A percentile compares a stretch with the other conserved stretches of the same genome.
Conservation (phyloP, 2,329 filamentous ascomycete genomes). For the Paecilomyces sp. region DNA sequence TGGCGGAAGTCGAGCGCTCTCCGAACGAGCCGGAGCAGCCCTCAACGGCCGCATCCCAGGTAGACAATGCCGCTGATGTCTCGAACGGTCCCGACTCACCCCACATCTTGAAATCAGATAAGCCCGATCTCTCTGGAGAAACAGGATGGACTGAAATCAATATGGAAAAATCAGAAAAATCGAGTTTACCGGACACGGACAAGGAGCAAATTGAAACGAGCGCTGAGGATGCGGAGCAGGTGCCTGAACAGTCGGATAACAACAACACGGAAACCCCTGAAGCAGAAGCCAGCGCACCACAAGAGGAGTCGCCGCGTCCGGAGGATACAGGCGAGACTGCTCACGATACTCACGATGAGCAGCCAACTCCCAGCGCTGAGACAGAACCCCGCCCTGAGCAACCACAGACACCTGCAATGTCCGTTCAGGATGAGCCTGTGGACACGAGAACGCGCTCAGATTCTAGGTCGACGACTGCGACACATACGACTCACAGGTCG, state of each 20-base stretch:
- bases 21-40: slow-evolving; percentile 21
- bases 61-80: slow-evolving; percentile 20
- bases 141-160: slow-evolving; percentile 22
- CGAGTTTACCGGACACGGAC: slow-evolving; percentile 3
- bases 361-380: slow-evolving; percentile 2
- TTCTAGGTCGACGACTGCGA: slow-evolving; percentile 53
- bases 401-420: slow-evolving; percentile 10
- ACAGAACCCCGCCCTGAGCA: slow-evolving; percentile 5
- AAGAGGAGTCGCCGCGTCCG: slow-evolving; percentile 8
- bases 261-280: slow-evolving; percentile 16
- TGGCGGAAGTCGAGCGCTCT: slow-evolving; percentile 34
- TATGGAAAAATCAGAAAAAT: slow-evolving; percentile 10
- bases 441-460: slow-evolving; percentile 47
- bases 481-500: slow-evolving; percentile 43
- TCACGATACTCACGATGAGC: slow-evolving; percentile 8
- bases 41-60: slow-evolving; percentile 17
- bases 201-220: slow-evolving; percentile 9
- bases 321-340: slow-evolving; percentile 11
- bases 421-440: slow-evolving; percentile 17
- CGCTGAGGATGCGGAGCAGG: slow-evolving; percentile 14
- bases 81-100: slow-evolving; percentile 17
- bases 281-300: slow-evolving; percentile 10
- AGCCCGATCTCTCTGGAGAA: slow-evolving; percentile 21
- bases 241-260: slow-evolving; percentile 15
- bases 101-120: slow-evolving; percentile 20